Evolutionary conservation across 2,329 filamentous ascomycete genomes (phyloP).

Genomic region (Penicillium vulpinum): DNA sequence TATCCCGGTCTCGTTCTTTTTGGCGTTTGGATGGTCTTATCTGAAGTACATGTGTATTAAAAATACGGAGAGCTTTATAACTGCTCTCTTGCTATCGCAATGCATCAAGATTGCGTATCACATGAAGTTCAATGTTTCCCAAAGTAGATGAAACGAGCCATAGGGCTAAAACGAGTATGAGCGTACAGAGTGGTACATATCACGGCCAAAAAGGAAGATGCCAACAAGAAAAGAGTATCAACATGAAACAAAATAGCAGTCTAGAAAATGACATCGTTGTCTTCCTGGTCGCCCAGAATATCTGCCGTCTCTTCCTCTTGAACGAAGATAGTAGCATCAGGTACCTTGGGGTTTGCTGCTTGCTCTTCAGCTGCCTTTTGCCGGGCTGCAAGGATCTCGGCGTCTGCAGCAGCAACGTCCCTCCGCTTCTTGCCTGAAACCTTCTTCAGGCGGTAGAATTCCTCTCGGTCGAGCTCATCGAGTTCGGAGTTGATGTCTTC

Average conservation of each 20-base stretch:
- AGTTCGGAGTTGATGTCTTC: slow-evolving; percentile 95
- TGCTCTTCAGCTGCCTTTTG: slow-evolving; percentile 53
- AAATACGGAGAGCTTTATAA: slow-evolving; percentile 16
- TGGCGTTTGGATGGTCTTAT: slow-evolving; percentile 34
- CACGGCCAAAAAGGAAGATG: slow-evolving; percentile 2
- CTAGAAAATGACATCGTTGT: slow-evolving; percentile 84
- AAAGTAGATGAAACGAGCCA: slow-evolving; percentile 5
- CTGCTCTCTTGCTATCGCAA: neutral
- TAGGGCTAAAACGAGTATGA: slow-evolving; percentile 2
- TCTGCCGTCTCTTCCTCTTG: slow-evolving; percentile 56
- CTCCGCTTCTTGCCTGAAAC: slow-evolving; percentile 82
- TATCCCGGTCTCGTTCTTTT: slow-evolving; percentile 20
- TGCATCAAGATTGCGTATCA: slow-evolving; percentile 5
- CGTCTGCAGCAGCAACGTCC: slow-evolving; percentile 70
- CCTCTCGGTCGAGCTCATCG: slow-evolving; percentile 94
- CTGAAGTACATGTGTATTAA: slow-evolving; percentile 13
- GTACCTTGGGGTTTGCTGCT: slow-evolving; percentile 48
- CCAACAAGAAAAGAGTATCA: slow-evolving; percentile 17
- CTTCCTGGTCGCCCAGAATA: slow-evolving; percentile 72
- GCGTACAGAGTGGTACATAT: slow-evolving; percentile 17
- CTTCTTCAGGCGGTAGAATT: slow-evolving; percentile 98
- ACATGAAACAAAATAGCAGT: slow-evolving; percentile 20
- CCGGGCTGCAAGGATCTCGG: slow-evolving; percentile 65
- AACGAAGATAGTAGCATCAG: slow-evolving; percentile 36
- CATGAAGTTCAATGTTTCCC: slow-evolving; percentile 12